Evolutionary conservation across 257 asterid genomes (phyloP), one percentile per base, ranked within the genome.

Genomic region (Ehretia macrophylla): DNA sequence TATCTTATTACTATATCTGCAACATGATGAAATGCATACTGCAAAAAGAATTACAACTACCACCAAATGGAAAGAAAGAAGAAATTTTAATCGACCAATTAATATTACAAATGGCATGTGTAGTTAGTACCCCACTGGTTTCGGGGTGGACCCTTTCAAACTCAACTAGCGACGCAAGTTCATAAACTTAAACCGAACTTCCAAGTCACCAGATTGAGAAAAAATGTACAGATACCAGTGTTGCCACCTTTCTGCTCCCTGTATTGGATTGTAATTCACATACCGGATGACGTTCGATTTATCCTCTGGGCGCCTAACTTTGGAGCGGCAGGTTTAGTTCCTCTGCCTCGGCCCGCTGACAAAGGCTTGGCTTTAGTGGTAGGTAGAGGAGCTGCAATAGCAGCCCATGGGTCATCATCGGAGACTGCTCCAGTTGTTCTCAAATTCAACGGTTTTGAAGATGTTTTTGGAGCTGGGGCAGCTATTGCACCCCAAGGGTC

Each of bases 381-480:
- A 9, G 97, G 97, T 17, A 84, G 65, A 62, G 97, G 94, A 27
- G 95, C 95, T 14, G 94, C 97, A 65, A 89, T 84, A 11, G 97
- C 78, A 17, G 89, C 91, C 97, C 97, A 89, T 22, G 87, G 95
- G 55, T 89, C 94, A 12, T 81, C 91, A 62, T 74, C 87, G 32
- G 67, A 84, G 1, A 55, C 47, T 18, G 90, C 57, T 11, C 63
- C 77, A 59, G 72, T 56, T 23, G 84, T 62, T 75, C 72, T 88
- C 71, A 77, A 62, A 44, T 50, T 71, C 66, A 71, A 54, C 14
- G 84, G 64, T 72, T 71, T 83, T 58, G 77, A 60, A 57, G 91
- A 65, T 55, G 72, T 61, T 65, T 32, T 82, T 16, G 94, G 91
- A 73, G 73, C 75, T 8, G 88, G 90, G 50, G 91, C 84, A 47